These are phyloP conservation scores for Arachnomyces sp. DNA, from an alignment of 2,329 filamentous ascomycete species.

Conservation along the genomic window DNA sequence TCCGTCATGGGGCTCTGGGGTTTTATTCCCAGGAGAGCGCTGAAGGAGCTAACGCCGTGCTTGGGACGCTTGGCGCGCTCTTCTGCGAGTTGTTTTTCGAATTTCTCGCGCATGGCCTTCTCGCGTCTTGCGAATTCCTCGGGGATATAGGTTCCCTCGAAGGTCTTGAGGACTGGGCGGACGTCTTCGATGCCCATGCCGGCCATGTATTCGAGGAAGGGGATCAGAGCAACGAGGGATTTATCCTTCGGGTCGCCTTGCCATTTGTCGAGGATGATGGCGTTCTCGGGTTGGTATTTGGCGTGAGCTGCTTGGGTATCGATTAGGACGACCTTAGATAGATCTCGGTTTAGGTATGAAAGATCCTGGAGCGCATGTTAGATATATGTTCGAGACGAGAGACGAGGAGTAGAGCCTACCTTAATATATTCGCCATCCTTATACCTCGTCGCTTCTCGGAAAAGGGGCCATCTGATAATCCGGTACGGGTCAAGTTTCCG, in stretches of 20 bases:
- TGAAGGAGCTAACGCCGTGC: constrained; percentile 57
- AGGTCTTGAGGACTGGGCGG: constrained; percentile 75
- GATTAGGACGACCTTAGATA: constrained; percentile 90
- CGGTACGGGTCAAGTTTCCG: constrained; percentile 92
- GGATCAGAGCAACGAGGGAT: constrained; percentile 79
- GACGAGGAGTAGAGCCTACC: constrained; percentile 41
- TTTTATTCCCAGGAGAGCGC: constrained; percentile 70
- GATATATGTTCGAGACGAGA: constrained; percentile 13
- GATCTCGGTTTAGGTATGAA: constrained; percentile 92
- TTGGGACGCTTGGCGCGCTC: constrained; percentile 57
- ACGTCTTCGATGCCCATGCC: constrained; percentile 88
- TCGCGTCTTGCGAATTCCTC: constrained; percentile 83
- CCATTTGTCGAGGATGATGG: constrained; percentile 87
- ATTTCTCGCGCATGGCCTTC: constrained; percentile 73
- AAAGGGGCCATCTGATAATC: constrained; percentile 91
- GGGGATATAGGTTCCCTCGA: constrained; percentile 82
- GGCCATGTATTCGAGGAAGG: constrained; percentile 94
- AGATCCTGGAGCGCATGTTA: constrained; percentile 57
- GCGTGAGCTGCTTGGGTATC: constrained; percentile 79
- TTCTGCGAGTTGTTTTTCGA: constrained; percentile 66
- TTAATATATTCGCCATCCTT: constrained; percentile 95
- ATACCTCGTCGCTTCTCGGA: constrained; percentile 93
- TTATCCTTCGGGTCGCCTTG: constrained; percentile 73
- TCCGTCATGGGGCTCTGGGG: constrained; percentile 49
- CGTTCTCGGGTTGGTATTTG: constrained; percentile 89